Evolutionary conservation across 495 filamentous ascomycete species (phyloP), one percentile per base, ranked within the genome.

Genomic region (Echria macrotheca): DNA sequence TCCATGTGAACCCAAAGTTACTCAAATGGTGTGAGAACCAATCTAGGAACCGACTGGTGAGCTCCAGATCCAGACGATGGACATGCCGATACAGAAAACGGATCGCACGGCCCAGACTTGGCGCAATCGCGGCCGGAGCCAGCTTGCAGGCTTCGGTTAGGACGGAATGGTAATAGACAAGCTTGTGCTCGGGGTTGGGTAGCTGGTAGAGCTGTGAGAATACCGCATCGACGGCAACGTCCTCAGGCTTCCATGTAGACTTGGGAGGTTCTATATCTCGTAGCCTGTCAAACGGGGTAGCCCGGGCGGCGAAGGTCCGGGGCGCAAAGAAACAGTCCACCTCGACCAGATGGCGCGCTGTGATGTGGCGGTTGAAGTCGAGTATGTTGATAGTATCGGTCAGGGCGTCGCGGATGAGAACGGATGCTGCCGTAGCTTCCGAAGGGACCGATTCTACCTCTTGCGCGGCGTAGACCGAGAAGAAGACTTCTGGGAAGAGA

Each of bases 1-100:
- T 97, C 93, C 93, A 99, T 3, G 94, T 93, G 59, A 97, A 99
- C 31, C 95, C 93, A 59, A 97, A 99, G 69, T 99, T 99, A 66
- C 89, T 95, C 56, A 99, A 64, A 71, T 99, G 93, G 60, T 99
- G 94, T 11, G 91, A 78, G 59, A 99, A 99, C 93, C 93, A 99
- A 64, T 97, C 93, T 60, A 94, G 73, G 69, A 96, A 97, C 12
- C 93, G 82, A 64, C 87, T 83, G 49, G 70, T 77, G 29, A 99
- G 69, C 68, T 99, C 94, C 32, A 94, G 66, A 58, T 99, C 93
- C 71, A 97, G 82, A 3, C 75, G 74, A 52, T 89, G 83, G 5
- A 88, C 65, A 52, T 82, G 86, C 33, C 83, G 78, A 66, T 96
- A 97, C 44, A 96, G 71, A 62, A 85, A 94, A 17, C 93, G 81